A percentile compares a stretch with the other conserved stretches of the same genome.
Evolutionary conservation across 345 rosid genomes (phyloP).

Genomic region (Sisymbrium irio): DNA sequence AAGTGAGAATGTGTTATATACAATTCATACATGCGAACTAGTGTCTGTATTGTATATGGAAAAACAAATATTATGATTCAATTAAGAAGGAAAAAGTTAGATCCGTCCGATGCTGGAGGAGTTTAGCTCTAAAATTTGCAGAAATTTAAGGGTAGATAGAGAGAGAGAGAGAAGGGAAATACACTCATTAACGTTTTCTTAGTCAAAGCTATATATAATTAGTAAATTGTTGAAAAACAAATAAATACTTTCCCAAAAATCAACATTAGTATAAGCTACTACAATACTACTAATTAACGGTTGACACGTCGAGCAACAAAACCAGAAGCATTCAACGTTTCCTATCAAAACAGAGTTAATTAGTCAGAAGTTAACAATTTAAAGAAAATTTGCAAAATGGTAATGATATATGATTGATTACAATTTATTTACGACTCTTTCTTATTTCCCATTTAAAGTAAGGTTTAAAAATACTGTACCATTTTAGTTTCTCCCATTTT

Average conservation of each 20-base stretch:
- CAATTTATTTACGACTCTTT: too few species aligned
- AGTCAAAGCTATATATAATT: conserved; percentile 32
- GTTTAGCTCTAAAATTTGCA: conserved; percentile 19
- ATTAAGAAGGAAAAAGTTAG: conserved; percentile 8
- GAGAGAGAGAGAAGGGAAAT: not conserved
- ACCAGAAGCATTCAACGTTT: not conserved
- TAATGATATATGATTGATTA: not conserved
- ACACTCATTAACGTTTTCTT: conserved; percentile 4
- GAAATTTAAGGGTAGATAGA: conserved; percentile 24
- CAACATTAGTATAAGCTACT: conserved; percentile 3
- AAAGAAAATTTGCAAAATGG: not conserved
- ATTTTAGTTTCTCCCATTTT: too few species aligned
- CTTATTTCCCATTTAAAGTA: too few species aligned
- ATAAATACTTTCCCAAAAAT: not conserved
- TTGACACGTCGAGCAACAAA: not conserved
- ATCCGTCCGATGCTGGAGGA: conserved; percentile 38
- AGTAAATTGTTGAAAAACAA: conserved; percentile 11
- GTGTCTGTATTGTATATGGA: not conserved
- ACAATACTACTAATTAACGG: not conserved
- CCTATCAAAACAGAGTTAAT: not conserved
- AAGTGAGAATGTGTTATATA: conserved; percentile 19
- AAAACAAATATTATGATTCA: not conserved
- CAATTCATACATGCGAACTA: conserved; percentile 12
- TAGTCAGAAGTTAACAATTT: not conserved
- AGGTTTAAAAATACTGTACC: too few species aligned